Evolutionary conservation across 1,284 basidiomycete genomes (phyloP).

Genomic region (Anthracocystis panici-leucophaei): DNA sequence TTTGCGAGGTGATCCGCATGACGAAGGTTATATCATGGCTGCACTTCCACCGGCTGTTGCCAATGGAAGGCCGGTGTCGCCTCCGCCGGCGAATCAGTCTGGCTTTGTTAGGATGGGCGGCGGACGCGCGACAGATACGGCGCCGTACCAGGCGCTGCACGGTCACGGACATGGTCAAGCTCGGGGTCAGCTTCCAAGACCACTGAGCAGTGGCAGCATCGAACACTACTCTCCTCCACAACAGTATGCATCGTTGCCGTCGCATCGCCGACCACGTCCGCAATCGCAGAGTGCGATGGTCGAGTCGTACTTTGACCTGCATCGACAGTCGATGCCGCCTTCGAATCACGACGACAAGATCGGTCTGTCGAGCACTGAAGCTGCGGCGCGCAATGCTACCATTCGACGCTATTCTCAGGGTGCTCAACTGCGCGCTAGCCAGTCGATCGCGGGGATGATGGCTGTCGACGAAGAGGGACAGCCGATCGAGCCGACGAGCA

Average conservation of each 20-base stretch:
- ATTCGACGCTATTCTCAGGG: slow-evolving; percentile 40
- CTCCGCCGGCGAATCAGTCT: slow-evolving; percentile 23
- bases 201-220: slow-evolving; percentile 33
- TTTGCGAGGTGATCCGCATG: slow-evolving; percentile 52
- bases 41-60: slow-evolving; percentile 44
- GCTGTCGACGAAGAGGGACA: slow-evolving; percentile 51
- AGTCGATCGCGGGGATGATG: slow-evolving; percentile 51
- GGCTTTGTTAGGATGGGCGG: slow-evolving; percentile 63
- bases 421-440: slow-evolving; percentile 35
- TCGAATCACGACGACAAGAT: slow-evolving; percentile 18
- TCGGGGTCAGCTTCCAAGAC: slow-evolving; percentile 11
- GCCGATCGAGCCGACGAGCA: slow-evolving; percentile 22
- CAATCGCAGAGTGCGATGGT: slow-evolving; percentile 25
- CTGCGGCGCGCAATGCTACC: slow-evolving; percentile 39
- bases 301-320: slow-evolving; percentile 41
- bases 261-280: slow-evolving; percentile 32
- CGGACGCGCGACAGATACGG: slow-evolving; percentile 52
- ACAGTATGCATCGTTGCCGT: slow-evolving; percentile 18
- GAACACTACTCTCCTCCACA: slow-evolving; percentile 33
- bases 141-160: slow-evolving; percentile 51
- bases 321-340: slow-evolving; percentile 20
- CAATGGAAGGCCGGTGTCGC: slow-evolving; percentile 24
- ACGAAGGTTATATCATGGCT: slow-evolving; percentile 64
- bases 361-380: slow-evolving; percentile 37
- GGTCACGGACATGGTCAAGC: slow-evolving; percentile 1